These are phyloP conservation scores for Monilinia fructicola DNA, from an alignment of 2,329 filamentous ascomycete genomes.

Conservation along the genomic window DNA sequence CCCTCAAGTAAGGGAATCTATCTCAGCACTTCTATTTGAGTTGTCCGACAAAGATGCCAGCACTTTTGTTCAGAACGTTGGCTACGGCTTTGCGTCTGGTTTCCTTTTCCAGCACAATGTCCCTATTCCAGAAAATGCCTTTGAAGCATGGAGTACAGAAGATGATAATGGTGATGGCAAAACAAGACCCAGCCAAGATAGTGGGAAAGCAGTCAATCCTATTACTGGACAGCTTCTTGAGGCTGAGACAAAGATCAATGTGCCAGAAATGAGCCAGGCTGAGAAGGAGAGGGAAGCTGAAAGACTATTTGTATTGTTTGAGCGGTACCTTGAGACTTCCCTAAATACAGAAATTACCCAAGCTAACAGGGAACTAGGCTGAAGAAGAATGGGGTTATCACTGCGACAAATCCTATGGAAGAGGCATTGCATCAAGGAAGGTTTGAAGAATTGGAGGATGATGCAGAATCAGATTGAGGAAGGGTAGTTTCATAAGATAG, in stretches of 20 bases:
- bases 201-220: slow-evolving; percentile 34
- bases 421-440: slow-evolving; percentile 36
- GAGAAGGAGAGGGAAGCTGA: slow-evolving; percentile 79
- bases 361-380: slow-evolving; percentile 31
- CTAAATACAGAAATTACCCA: neutral
- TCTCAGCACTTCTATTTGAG: slow-evolving; percentile 81
- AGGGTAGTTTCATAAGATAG: neutral
- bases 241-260: slow-evolving; percentile 44
- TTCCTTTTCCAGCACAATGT: slow-evolving; percentile 86
- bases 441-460: slow-evolving; percentile 39
- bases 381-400: slow-evolving; percentile 39
- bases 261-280: slow-evolving; percentile 78
- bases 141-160: slow-evolving; percentile 51
- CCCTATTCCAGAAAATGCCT: slow-evolving; percentile 65
- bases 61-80: slow-evolving; percentile 85
- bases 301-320: slow-evolving; percentile 40
- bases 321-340: slow-evolving; percentile 33
- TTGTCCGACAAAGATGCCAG: slow-evolving; percentile 78
- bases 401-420: slow-evolving; percentile 37
- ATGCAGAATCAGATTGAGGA: slow-evolving; percentile 35
- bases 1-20: slow-evolving; percentile 69
- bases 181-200: slow-evolving; percentile 30
- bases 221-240: slow-evolving; percentile 39
- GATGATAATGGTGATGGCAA: slow-evolving; percentile 32
- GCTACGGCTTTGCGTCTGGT: slow-evolving; percentile 90